Base-by-base conservation (phyloP, 306 rosid genomes). In the Ammopiptanthus mongolicus region DNA sequence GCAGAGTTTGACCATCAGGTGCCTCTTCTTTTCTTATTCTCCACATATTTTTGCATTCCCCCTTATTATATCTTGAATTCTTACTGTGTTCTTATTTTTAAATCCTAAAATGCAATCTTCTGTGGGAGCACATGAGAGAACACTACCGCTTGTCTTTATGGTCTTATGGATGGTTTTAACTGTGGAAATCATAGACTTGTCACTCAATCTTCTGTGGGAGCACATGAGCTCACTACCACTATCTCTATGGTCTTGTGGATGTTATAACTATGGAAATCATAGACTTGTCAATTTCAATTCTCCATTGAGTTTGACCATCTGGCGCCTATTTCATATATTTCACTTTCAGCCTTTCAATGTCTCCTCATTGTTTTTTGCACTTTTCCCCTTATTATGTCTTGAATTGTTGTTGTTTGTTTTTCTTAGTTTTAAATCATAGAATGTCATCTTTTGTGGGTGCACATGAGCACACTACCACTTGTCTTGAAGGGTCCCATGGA, bases 1-100 rank as follows among this genome's bases (percentile, higher is more conserved):
- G 89, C 98, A 6, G 99, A 82, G 78, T 96, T 96, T 71, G 97
- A 96, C 25, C 60, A 87, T 31, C 97, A 96, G 93, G 99, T 95
- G 42, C 65, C 61, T 65, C 53, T 65, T 53, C 29, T 14, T 44
- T 44, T 0, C 2, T 15, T 48, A 48, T 33, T 58, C 31, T 37
- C 23, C 44, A 60, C 18, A 8, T 50, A 19, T 2, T 9, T 36
- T 64, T 23, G 15, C 18, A 28, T 39, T 15, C 22, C 15, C 4
- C 12, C 6, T 1, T 11, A 17, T 18, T 18, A 18, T 19, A n/a
- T 19, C 37, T 15, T 48, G 2, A 19, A 21, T 34, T 29, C 3
- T 9, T 10, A 37, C 6, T 39, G 3, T 41, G 3, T 41, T 41
- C 47, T 41, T 41, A 41, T 41, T 41, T 33, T 37, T 37, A 8